Conservation (phyloP, 805 yeast genomes). For the Scheffersomyces stipitis region DNA sequence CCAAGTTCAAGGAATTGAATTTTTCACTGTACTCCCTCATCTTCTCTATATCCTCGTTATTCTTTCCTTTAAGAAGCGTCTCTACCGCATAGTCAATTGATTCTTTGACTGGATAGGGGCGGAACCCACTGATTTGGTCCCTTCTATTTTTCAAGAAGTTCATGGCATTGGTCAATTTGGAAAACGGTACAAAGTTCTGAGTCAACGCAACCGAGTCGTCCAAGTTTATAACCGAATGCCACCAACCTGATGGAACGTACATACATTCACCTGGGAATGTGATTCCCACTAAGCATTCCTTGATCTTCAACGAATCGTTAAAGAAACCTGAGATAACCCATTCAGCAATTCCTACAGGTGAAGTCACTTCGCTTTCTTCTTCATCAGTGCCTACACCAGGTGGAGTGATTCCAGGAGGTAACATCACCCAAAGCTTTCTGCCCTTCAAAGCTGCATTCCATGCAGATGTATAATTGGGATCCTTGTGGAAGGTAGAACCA, state of each 20-base stretch:
- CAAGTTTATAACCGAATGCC: slow-evolving; percentile 91
- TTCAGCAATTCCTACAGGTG: slow-evolving; percentile 91
- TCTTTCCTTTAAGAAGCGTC: slow-evolving; percentile 4
- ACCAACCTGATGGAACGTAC: slow-evolving; percentile 95
- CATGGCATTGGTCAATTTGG: slow-evolving; percentile 60
- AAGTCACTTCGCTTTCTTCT: slow-evolving; percentile 83
- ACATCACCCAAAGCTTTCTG: slow-evolving; percentile 82
- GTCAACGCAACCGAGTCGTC: slow-evolving; percentile 85
- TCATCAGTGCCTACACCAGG: slow-evolving; percentile 82
- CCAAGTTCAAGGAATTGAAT: slow-evolving; percentile 23
- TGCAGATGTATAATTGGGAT: slow-evolving; percentile 87
- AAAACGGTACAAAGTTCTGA: slow-evolving; percentile 79
- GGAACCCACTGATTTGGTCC: slow-evolving; percentile 80
- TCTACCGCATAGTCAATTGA: slow-evolving; percentile 24
- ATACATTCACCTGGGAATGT: slow-evolving; percentile 82
- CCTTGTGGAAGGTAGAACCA: slow-evolving; percentile 91
- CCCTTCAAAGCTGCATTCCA: slow-evolving; percentile 85
- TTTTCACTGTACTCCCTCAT: slow-evolving; percentile 26
- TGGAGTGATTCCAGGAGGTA: slow-evolving; percentile 73
- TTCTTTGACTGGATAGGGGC: slow-evolving; percentile 49
- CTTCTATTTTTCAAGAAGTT: slow-evolving; percentile 65
- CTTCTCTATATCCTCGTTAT: slow-evolving; percentile 11
- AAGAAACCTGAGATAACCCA: slow-evolving; percentile 85
- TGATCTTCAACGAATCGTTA: slow-evolving; percentile 60
- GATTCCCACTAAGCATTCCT: slow-evolving; percentile 63